Conservation (phyloP, 208 protist genomes). For the Leishmania tropica region DNA sequence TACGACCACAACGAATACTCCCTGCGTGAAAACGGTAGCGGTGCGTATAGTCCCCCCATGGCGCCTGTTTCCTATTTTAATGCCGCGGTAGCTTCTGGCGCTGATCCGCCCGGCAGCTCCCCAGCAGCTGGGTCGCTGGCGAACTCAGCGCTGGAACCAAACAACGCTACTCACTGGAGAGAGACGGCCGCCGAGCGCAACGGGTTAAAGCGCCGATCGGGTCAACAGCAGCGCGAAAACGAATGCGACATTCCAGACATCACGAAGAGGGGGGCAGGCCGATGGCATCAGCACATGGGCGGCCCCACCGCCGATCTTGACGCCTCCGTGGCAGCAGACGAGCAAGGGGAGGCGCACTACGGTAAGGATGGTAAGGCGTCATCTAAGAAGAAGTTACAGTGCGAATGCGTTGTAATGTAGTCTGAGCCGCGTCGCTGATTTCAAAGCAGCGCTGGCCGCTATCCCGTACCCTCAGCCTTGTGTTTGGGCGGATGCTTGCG, state of each 20-base stretch:
- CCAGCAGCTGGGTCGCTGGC: not conserved
- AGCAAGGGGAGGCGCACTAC: not conserved
- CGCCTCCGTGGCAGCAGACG: not conserved
- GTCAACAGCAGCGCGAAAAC: not conserved
- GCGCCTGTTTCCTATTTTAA: not conserved
- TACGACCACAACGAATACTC: slow-evolving; percentile 36
- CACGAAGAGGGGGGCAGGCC: not conserved
- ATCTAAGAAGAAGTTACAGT: slow-evolving; percentile 41
- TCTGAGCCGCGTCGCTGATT: not conserved
- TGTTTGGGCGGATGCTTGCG: not conserved
- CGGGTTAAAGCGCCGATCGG: not conserved
- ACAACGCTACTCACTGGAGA: slow-evolving; percentile 6
- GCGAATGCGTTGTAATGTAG: slow-evolving; percentile 62
- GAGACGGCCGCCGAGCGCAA: not conserved
- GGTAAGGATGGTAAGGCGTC: slow-evolving; percentile 1
- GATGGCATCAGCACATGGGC: not conserved
- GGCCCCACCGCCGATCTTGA: slow-evolving; percentile 15
- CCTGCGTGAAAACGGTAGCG: slow-evolving; percentile 16
- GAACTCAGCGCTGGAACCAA: slow-evolving; percentile 11
- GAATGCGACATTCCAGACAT: not conserved
- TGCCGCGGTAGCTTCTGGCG: not conserved
- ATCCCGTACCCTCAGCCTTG: not conserved
- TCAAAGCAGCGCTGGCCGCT: not conserved
- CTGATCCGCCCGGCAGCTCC: not conserved
- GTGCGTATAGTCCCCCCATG: no score